phyloP scores from a whole-genome alignment of 2,329 filamentous ascomycete species.

The Capronia epimyces region DNA sequence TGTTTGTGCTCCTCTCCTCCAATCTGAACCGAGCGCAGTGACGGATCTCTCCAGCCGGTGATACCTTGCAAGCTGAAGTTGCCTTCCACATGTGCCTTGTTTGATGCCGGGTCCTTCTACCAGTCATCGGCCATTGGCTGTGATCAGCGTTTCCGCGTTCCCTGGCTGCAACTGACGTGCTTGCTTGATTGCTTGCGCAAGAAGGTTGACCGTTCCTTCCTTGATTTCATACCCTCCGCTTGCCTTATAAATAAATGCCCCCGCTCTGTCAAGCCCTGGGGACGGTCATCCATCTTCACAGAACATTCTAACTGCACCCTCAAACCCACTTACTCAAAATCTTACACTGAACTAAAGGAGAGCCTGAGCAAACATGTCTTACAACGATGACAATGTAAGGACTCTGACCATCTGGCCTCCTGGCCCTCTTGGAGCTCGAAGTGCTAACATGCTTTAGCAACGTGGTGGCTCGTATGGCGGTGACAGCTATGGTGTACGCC shows the following conservation, averaged over 20 bases:
- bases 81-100: constrained; percentile 5
- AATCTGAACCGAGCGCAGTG: background rate
- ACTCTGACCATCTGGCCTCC: no score
- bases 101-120: constrained; percentile 11
- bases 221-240: background rate
- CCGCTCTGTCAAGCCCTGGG: background rate
- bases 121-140: background rate
- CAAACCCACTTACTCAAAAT: background rate
- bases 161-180: background rate
- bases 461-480: constrained; percentile 25
- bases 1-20: no score
- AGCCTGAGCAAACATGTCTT: constrained; percentile 21
- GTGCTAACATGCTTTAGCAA: constrained; percentile 11
- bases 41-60: background rate
- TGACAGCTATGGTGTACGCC: constrained; percentile 19
- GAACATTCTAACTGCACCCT: background rate
- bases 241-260: background rate
- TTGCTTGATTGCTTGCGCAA: background rate
- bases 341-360: background rate
- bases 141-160: background rate
- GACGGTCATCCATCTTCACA: background rate
- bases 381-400: constrained; percentile 26
- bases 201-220: background rate
- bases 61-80: constrained; percentile 4
- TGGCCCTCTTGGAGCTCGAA: background rate